Conservation (phyloP, 257 asterid genomes). For the Craterostigma plantagineum region DNA sequence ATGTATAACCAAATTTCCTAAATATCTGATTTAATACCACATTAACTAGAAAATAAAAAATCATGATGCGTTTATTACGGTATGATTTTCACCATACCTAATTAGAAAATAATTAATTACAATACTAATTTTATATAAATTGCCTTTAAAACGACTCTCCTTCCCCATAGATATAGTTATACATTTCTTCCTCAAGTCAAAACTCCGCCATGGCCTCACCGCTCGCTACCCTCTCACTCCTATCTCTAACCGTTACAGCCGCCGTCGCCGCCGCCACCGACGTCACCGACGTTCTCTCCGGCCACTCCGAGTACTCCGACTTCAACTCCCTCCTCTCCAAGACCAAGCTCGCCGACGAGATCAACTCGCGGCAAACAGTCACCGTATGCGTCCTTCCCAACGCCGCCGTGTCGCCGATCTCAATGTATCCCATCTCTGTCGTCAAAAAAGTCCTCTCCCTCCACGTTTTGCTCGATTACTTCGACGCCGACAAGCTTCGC, state of each 20-base stretch:
- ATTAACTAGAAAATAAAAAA: no score
- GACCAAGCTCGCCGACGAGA: constrained; percentile 92
- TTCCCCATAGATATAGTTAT: no score
- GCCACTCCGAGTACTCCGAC: constrained; percentile 56
- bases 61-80: no score
- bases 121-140: no score
- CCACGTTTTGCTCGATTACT: constrained; percentile 81
- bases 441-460: constrained; percentile 48
- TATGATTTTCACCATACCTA: no score
- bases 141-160: no score
- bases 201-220: no score
- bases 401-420: constrained; percentile 43
- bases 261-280: constrained; percentile 21
- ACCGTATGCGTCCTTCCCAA: constrained; percentile 66
- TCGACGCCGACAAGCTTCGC: constrained; percentile 64
- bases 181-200: no score
- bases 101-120: no score
- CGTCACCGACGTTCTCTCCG: constrained; percentile 51
- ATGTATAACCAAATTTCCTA: no score
- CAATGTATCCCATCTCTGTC: constrained; percentile 49
- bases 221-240: constrained; percentile 11
- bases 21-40: no score
- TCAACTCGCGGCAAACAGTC: constrained; percentile 73
- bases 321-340: constrained; percentile 45
- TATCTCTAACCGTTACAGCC: constrained; percentile 16